A percentile compares a stretch with the other conserved stretches of the same genome.
Conservation (phyloP, 768 basidiomycete genomes). For the Sarcomyxa edulis region DNA sequence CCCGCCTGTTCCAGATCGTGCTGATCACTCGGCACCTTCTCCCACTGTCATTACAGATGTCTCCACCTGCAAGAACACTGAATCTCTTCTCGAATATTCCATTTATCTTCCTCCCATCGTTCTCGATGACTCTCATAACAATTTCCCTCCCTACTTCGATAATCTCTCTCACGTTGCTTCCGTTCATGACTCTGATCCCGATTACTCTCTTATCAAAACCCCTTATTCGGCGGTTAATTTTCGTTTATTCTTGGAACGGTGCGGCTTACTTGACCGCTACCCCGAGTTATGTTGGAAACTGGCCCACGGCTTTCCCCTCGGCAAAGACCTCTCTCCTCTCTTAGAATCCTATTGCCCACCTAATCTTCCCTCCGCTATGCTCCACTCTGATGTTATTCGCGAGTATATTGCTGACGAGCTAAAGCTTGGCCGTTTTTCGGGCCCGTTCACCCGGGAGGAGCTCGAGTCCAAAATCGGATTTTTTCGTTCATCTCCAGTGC, state of each 20-base stretch:
- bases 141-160: slow-evolving; percentile 12
- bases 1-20: no score
- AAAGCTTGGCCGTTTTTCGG: slow-evolving; percentile 6
- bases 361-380: slow-evolving; percentile 8
- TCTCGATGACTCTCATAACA: no score
- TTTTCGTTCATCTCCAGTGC: slow-evolving; percentile 14
- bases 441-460: slow-evolving; percentile 12
- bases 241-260: slow-evolving; percentile 12
- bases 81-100: no score
- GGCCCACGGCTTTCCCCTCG: slow-evolving; percentile 23
- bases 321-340: slow-evolving; percentile 20
- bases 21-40: no score
- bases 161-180: slow-evolving; percentile 4
- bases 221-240: slow-evolving; percentile 26
- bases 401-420: slow-evolving; percentile 12
- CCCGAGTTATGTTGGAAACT: slow-evolving; percentile 24
- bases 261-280: slow-evolving; percentile 19
- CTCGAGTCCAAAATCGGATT: slow-evolving; percentile 16
- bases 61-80: no score
- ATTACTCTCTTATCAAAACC: slow-evolving; percentile 17
- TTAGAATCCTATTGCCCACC: slow-evolving; percentile 5
- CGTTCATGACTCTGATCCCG: slow-evolving; percentile 12
- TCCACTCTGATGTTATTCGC: slow-evolving; percentile 4
- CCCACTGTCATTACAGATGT: no score
- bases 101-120: no score